These are phyloP conservation scores for Pisolithus microcarpus DNA, from an alignment of 768 basidiomycete genomes.

Conservation along the genomic window DNA sequence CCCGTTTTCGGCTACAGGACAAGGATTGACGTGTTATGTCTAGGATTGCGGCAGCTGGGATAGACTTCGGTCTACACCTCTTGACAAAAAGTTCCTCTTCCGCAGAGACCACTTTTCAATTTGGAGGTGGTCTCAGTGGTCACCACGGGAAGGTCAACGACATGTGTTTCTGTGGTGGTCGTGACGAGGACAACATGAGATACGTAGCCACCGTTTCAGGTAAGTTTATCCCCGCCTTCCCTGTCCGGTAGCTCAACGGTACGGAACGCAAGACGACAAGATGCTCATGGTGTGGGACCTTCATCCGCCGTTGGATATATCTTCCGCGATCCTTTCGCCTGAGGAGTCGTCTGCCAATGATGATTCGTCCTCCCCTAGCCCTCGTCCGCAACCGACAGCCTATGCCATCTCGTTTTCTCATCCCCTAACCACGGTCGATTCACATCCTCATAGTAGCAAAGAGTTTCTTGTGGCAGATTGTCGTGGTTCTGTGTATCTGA, in stretches of 20 bases:
- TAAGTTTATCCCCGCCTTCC: slow-evolving; percentile 17
- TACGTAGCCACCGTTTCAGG: slow-evolving; percentile 82
- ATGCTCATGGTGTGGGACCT: slow-evolving; percentile 87
- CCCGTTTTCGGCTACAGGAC: background rate
- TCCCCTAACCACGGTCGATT: slow-evolving; percentile 59
- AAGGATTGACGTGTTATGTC: slow-evolving; percentile 4
- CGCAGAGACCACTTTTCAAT: slow-evolving; percentile 53
- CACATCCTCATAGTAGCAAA: slow-evolving; percentile 68
- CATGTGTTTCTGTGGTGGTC: slow-evolving; percentile 75
- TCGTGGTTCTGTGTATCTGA: slow-evolving; percentile 65
- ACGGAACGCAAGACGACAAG: slow-evolving; percentile 52
- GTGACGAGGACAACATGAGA: slow-evolving; percentile 55
- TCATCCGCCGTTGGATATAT: slow-evolving; percentile 45
- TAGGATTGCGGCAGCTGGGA: slow-evolving; percentile 62
- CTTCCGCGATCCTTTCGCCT: slow-evolving; percentile 31
- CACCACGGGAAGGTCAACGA: slow-evolving; percentile 76
- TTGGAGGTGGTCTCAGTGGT: slow-evolving; percentile 75
- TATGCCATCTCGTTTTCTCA: slow-evolving; percentile 69
- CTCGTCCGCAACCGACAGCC: slow-evolving; percentile 65
- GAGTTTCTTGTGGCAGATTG: slow-evolving; percentile 75
- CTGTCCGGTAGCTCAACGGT: slow-evolving; percentile 4
- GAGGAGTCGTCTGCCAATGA: slow-evolving; percentile 23
- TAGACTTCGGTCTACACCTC: slow-evolving; percentile 64
- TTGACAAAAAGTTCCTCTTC: slow-evolving; percentile 48
- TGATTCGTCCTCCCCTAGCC: slow-evolving; percentile 23